These are phyloP conservation scores for Litsea cubeba DNA, from an alignment of 164 flowering plant species.

Conservation along the genomic window DNA sequence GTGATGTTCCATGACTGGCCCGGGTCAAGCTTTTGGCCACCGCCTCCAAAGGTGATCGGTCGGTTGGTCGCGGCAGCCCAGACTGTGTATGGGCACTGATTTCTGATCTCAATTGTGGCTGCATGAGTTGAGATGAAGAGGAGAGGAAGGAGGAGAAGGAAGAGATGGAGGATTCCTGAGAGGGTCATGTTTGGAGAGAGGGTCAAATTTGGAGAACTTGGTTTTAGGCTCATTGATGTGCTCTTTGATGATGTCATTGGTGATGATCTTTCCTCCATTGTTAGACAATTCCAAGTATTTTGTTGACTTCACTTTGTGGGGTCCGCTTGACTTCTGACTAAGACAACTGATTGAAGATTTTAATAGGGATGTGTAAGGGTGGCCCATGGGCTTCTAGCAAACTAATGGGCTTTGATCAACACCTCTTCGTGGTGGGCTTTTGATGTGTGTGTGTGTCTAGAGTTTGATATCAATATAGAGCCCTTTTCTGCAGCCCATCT, in stretches of 20 bases:
- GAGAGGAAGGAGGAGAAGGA: slow-evolving; percentile 1
- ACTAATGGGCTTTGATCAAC: no score
- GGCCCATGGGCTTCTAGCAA: no score
- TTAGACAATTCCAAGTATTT: background rate
- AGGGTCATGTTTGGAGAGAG: background rate
- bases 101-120: slow-evolving; percentile 1
- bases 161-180: background rate
- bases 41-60: background rate
- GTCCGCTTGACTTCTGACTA: background rate
- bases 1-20: slow-evolving; percentile 16
- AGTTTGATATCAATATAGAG: no score
- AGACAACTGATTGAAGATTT: no score
- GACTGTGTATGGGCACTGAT: slow-evolving; percentile 7
- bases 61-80: background rate
- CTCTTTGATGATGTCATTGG: background rate
- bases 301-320: background rate
- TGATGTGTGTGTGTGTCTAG: no score
- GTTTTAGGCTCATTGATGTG: background rate
- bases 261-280: background rate
- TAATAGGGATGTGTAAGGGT: no score
- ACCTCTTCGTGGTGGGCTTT: no score
- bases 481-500: no score
- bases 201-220: background rate
- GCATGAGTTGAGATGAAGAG: background rate
- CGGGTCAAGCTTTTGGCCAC: slow-evolving; percentile 11